These are phyloP conservation scores for Mycena galopus DNA, from an alignment of 768 basidiomycete species.

Conservation along the genomic window DNA sequence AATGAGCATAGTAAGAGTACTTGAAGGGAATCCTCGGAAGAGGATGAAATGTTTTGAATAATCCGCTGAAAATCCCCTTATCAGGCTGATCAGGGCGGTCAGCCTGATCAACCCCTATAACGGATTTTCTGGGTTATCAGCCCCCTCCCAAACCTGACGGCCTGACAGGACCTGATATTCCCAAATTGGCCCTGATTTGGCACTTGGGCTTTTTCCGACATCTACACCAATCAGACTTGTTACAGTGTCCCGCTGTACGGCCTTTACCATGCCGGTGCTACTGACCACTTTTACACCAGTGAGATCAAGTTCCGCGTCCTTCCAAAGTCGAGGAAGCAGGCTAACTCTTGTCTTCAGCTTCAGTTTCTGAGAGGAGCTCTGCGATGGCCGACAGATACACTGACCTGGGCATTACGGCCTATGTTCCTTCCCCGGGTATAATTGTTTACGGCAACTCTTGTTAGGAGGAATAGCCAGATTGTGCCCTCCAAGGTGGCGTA, in stretches of 20 bases:
- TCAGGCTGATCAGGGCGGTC: too few relatives aligned
- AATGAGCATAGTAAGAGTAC: too few relatives aligned
- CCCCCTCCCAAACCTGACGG: too few relatives aligned
- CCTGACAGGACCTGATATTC: too few relatives aligned
- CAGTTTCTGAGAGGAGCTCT: not conserved
- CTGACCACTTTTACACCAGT: slow-evolving; percentile 18
- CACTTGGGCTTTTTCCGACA: too few relatives aligned
- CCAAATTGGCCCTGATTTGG: too few relatives aligned
- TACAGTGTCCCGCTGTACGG: slow-evolving; percentile 9
- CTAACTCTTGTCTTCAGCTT: not conserved
- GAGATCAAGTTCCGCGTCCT: not conserved
- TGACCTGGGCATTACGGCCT: not conserved
- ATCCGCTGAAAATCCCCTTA: too few relatives aligned
- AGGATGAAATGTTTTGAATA: too few relatives aligned
- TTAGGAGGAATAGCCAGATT: not conserved
- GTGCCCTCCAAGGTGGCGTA: not conserved
- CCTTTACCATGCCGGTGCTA: not conserved
- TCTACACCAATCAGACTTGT: slow-evolving; percentile 11
- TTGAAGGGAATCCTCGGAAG: too few relatives aligned
- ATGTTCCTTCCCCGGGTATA: not conserved
- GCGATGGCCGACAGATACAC: not conserved
- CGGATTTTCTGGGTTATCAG: too few relatives aligned
- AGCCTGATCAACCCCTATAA: too few relatives aligned
- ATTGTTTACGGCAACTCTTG: not conserved
- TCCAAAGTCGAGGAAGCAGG: not conserved